Evolutionary conservation across 169 alveolate species (phyloP), one percentile per base, ranked within the genome.

Genomic region (Plasmodium ovale): DNA sequence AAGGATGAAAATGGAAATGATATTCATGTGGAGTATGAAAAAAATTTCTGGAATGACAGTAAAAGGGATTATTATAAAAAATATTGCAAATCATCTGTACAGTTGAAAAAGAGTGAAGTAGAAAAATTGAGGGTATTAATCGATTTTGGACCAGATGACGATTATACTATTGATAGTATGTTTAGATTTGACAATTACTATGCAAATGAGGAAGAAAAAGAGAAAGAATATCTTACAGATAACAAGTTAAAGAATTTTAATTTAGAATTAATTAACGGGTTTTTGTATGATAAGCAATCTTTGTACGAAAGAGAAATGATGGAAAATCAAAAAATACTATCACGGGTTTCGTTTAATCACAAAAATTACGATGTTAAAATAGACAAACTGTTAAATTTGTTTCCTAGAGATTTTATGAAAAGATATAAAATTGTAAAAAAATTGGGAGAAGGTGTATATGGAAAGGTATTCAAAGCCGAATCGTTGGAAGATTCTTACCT

Each of bases 381-480:
- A 31, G 85, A 84, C 2, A 84, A 84, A 44, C 21, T 84, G n/a
- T 67, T 84, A 54, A 54, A 84, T 49, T 42, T 84, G 39, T 84
- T 84, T 68, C 91, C 91, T 1, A 37, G 91, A 7, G 91, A 84
- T 68, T 84, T 84, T 70, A 67, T 84, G 72, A 84, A 70, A 70
- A 84, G 68, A 58, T 84, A 84, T 68, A 84, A 84, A 84, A 68
- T 94, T 23, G 94, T 79, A 35, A 92, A 89, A 59, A 72, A 77
- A 31, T 60, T 94, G 31, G 96, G 96, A 6, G 91, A 94, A 60
- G 96, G 96, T 0, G 96, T 94, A 3, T 94, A 94, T 62, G 96
- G 96, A 1, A 94, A 94, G 19, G 96, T 94, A 19, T 92, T 89
- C 54, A 79, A 84, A n/a, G 91, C 91, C 3, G 91, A 84, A 42